Evolutionary conservation across 1,284 basidiomycete genomes (phyloP).

Genomic region (Moesziomyces antarcticus): DNA sequence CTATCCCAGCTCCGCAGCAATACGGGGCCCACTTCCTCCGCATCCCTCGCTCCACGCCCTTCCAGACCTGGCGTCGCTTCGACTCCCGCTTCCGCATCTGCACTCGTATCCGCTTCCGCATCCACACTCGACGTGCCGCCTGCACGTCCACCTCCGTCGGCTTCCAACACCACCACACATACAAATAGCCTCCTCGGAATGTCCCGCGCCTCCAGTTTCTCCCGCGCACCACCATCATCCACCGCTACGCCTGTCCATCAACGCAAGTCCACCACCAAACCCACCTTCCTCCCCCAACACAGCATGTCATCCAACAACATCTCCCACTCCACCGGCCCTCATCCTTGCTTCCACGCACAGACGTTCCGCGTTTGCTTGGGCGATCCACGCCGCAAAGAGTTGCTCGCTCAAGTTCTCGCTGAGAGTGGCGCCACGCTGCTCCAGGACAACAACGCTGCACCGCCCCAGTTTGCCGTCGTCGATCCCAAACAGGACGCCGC

Average conservation of each 20-base stretch:
- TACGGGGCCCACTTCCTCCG: not conserved
- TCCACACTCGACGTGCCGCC: slow-evolving; percentile 3
- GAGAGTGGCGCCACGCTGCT: slow-evolving; percentile 31
- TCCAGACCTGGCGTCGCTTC: not conserved
- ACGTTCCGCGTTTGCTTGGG: slow-evolving; percentile 32
- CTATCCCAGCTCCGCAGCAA: slow-evolving; percentile 35
- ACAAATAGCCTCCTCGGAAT: slow-evolving; percentile 37
- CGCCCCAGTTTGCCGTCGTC: slow-evolving; percentile 33
- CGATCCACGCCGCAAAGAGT: slow-evolving; percentile 22
- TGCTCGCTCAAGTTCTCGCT: slow-evolving; percentile 33
- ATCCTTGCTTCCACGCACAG: slow-evolving; percentile 15
- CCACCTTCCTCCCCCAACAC: slow-evolving; percentile 21
- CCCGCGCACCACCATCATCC: slow-evolving; percentile 18
- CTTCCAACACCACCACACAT: slow-evolving; percentile 10
- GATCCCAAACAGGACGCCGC: slow-evolving; percentile 15
- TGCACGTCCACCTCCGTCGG: slow-evolving; percentile 1
- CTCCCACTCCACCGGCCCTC: not conserved
- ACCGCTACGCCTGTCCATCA: slow-evolving; percentile 8
- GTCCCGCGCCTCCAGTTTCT: slow-evolving; percentile 50
- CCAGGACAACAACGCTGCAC: not conserved
- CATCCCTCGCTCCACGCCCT: not conserved
- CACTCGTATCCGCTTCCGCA: slow-evolving; percentile 1
- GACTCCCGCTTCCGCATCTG: slow-evolving; percentile 1
- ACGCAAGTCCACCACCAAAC: slow-evolving; percentile 17
- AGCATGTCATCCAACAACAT: slow-evolving; percentile 3